Percentiles rank a stretch among this genome's conserved stretches.
Evolutionary conservation across 768 basidiomycete genomes (phyloP).

Genomic region (Termitomyces sp.): DNA sequence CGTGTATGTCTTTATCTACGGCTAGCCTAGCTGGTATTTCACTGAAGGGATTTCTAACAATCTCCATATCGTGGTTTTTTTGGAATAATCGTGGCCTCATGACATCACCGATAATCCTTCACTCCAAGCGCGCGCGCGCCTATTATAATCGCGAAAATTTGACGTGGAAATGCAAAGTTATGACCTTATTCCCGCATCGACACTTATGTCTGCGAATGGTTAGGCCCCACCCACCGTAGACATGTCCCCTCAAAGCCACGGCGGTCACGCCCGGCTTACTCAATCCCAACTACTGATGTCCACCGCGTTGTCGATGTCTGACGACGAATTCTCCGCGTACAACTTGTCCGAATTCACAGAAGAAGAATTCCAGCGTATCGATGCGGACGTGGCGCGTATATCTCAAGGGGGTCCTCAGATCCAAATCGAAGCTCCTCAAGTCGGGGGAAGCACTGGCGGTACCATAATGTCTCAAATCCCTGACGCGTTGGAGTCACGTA

Average conservation of each 20-base stretch:
- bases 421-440: constrained; percentile 22
- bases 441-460: neutral
- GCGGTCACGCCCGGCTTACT: neutral
- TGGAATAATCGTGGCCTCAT: neutral
- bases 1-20: neutral
- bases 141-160: neutral
- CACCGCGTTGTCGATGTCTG: constrained; percentile 8
- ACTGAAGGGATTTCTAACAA: too few relatives aligned
- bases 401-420: constrained; percentile 26
- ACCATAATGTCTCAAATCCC: neutral
- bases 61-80: neutral
- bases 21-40: neutral
- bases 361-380: constrained; percentile 49
- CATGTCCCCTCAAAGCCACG: neutral
- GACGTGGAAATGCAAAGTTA: neutral
- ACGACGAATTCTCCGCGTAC: constrained; percentile 43
- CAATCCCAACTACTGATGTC: constrained; percentile 1
- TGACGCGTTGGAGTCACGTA: neutral
- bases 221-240: neutral
- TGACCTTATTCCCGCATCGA: neutral
- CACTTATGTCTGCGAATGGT: neutral
- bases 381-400: constrained; percentile 28
- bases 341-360: constrained; percentile 53
- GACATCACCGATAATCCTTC: neutral
- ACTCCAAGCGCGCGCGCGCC: too few relatives aligned